These are phyloP conservation scores for Leishmania lainsoni DNA, from an alignment of 208 protist genomes.

Conservation along the genomic window DNA sequence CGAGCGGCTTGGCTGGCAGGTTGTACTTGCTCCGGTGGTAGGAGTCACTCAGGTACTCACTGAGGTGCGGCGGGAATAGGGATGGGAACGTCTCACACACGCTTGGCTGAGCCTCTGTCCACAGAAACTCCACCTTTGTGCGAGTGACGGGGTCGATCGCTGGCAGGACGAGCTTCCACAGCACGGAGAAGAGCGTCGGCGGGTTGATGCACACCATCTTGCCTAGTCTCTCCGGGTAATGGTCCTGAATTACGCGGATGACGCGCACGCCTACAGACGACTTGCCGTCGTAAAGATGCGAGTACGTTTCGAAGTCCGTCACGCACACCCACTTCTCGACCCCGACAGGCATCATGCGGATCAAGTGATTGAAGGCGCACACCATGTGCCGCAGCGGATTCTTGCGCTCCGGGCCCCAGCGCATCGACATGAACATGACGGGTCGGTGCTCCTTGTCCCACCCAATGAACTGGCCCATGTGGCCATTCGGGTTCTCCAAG, in stretches of 20 bases:
- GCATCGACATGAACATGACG: conserved; percentile 87
- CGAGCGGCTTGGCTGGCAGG: conserved; percentile 40
- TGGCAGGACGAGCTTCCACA: conserved; percentile 75
- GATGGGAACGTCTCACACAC: conserved; percentile 61
- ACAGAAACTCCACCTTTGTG: conserved; percentile 79
- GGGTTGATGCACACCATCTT: conserved; percentile 85
- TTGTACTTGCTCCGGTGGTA: conserved; percentile 75
- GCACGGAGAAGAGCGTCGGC: conserved; percentile 70
- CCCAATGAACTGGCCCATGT: conserved; percentile 83
- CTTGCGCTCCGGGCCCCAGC: conserved; percentile 77
- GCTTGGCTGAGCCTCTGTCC: conserved; percentile 64
- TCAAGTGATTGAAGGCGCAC: conserved; percentile 68
- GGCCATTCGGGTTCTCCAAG: conserved; percentile 62
- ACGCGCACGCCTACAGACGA: conserved; percentile 66
- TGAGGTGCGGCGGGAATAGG: conserved; percentile 61
- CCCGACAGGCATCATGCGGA: conserved; percentile 76
- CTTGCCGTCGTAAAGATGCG: conserved; percentile 70
- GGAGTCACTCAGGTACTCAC: conserved; percentile 66
- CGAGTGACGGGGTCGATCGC: conserved; percentile 82
- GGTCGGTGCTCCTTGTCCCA: conserved; percentile 79
- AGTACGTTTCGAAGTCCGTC: conserved; percentile 88
- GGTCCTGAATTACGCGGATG: conserved; percentile 70
- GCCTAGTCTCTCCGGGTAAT: conserved; percentile 87
- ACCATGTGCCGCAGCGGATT: conserved; percentile 76
- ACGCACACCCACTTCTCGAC: conserved; percentile 87